Evolutionary conservation across 1,284 basidiomycete genomes (phyloP), one percentile per base, ranked within the genome.

Genomic region (Cutaneotrichosporon mucoides): DNA sequence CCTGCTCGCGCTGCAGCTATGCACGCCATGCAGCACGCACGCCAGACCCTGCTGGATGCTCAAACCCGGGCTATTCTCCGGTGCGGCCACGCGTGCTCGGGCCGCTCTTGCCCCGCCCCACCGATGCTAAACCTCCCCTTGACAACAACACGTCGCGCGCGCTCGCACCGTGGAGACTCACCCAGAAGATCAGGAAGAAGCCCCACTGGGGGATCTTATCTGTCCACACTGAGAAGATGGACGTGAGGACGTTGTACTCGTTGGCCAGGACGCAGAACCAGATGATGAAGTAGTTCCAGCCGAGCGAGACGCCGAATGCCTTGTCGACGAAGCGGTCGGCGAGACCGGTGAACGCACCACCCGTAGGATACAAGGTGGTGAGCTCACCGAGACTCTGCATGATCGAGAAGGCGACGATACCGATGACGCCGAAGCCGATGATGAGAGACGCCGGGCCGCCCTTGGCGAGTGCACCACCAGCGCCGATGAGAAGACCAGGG

Each of bases 251-350:
- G 38, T 67, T 68, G 60, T 71, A 71, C 48, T 71, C 70, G 57
- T 68, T 69, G 52, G 67, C 66, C 6, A 73, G 64, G 11, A 72
- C 61, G 46, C 63, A 70, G 52, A 61, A 56, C 56, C 57, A 51
- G 57, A 63, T 59, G 45, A 70, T 62, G 38, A 68, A 68, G 52
- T 68, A 64, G 60, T 69, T 70, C 66, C 66, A 68, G 7, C 65
- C 68, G 8, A 68, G 42, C 8, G 62, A 60, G 10, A 57, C 54
- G 10, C 67, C 64, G 12, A 68, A 63, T 1, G 56, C 63, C 43
- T 63, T 63, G 61, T 68, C 67, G 12, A 67, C 56, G 15, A 67
- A 68, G 11, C 70, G 63, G 38, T 61, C 64, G 9, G 60, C 64
- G 11, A 66, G 66, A 5, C 57, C 52, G 5, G 65, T 67, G 45